Base-by-base conservation (phyloP, 768 basidiomycete genomes). In the Trametopsis cervina region DNA sequence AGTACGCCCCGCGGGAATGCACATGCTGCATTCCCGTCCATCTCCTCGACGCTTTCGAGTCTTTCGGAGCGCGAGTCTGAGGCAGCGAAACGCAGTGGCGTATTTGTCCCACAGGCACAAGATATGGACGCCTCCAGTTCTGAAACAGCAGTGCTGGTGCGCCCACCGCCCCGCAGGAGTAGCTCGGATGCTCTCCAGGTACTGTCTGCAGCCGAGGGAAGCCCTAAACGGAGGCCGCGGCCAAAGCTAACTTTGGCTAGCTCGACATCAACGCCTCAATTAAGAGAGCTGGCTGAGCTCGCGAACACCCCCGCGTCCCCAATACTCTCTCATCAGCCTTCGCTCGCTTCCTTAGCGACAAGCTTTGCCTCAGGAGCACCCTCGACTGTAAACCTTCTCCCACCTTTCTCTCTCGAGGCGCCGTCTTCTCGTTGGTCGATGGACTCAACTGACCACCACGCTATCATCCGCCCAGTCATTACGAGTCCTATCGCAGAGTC, bases 1-100 rank as follows among this genome's bases (percentile, higher is more conserved):
- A 53, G 43, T 45, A 55, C 17, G 47, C 48, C 49, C 63, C 68
- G 2, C 71, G 66, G 67, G 69, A 10, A 67, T 53, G 65, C 17
- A 23, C 15, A 62, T 44, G 53, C 56, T 36, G 56, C 61, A 2
- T 62, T 55, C 44, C 61, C 61, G 1, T 62, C 61, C 9, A 60
- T 62, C 40, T 57, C 59, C 2, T 62, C 61, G 2, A 60, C 61
- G 1, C 57, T 62, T 22, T 59, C 56, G 4, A 42, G 57, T 22
- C 53, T 62, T 11, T 59, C 55, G 26, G 59, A 60, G 37, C 57
- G 59, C 25, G 54, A 57, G 4, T 50, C 47, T 3, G 56, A 58
- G 22, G 33, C 38, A 2, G 61, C 54, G 37, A 62, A 62, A 54
- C 51, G 59, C 36, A 37, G 53, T 17, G 61, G 56, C 4, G 59